phyloP scores from a whole-genome alignment of 2,329 filamentous ascomycete species.

The Clonostachys rosea region DNA sequence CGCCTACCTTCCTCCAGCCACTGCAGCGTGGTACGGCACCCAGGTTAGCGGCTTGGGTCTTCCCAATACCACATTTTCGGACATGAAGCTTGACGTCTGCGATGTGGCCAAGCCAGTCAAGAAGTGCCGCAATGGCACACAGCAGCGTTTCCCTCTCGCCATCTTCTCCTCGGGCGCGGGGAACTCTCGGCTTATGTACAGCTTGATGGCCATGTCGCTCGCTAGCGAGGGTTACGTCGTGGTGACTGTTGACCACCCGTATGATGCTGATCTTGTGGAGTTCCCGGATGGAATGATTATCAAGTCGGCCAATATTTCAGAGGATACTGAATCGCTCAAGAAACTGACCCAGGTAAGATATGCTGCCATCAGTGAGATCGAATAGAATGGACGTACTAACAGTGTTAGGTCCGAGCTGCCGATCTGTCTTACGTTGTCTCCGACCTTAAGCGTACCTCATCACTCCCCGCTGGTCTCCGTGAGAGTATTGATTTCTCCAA shows the following conservation, averaged over 20 bases:
- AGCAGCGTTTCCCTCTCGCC: slow-evolving; percentile 12
- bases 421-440: slow-evolving; percentile 30
- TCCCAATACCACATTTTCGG: slow-evolving; percentile 4
- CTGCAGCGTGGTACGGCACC: background rate
- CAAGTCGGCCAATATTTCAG: slow-evolving; percentile 9
- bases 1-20: slow-evolving; percentile 9
- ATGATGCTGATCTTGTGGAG: slow-evolving; percentile 37
- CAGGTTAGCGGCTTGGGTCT: slow-evolving; percentile 4
- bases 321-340: slow-evolving; percentile 7
- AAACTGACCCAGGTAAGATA: slow-evolving; percentile 9
- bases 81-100: slow-evolving; percentile 9
- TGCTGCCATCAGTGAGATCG: background rate
- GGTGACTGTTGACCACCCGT: slow-evolving; percentile 41
- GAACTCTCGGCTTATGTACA: slow-evolving; percentile 34
- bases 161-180: slow-evolving; percentile 40
- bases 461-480: slow-evolving; percentile 1
- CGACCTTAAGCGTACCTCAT: slow-evolving; percentile 13
- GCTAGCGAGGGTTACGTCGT: slow-evolving; percentile 41
- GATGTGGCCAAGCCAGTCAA: background rate
- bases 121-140: background rate
- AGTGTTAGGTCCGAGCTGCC: slow-evolving; percentile 18
- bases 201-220: slow-evolving; percentile 34
- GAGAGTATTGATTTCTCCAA: slow-evolving; percentile 14
- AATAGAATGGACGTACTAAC: background rate
- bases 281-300: slow-evolving; percentile 33